Evolutionary conservation across 331 rosid genomes (phyloP).

Genomic region (Prunus yedoensis): DNA sequence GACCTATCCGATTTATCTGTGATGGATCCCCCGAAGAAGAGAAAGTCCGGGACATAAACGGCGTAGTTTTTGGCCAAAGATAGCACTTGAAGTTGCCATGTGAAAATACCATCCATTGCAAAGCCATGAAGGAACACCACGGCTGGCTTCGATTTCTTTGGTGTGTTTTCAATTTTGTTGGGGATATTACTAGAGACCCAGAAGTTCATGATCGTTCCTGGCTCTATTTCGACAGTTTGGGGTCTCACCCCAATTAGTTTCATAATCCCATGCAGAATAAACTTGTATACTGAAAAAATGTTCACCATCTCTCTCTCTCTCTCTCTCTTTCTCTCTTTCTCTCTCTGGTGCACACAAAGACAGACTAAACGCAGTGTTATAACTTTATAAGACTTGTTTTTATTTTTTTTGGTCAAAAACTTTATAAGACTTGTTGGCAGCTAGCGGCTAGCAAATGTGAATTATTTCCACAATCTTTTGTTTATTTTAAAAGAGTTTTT

Average conservation of each 20-base stretch:
- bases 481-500: too few species aligned
- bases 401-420: too few species aligned
- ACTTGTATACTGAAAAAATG: constrained; percentile 23
- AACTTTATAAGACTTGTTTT: too few species aligned
- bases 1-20: constrained; percentile 36
- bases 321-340: not conserved
- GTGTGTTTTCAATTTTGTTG: not conserved
- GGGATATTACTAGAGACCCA: constrained; percentile 30
- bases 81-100: constrained; percentile 44
- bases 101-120: constrained; percentile 34
- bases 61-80: constrained; percentile 27
- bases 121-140: constrained; percentile 45
- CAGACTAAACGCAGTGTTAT: not conserved
- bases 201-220: constrained; percentile 42
- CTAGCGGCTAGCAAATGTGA: too few species aligned
- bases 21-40: constrained; percentile 41
- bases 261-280: constrained; percentile 14
- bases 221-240: constrained; percentile 35
- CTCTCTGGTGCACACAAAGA: not conserved
- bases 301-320: constrained; percentile 20
- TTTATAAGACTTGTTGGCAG: too few species aligned
- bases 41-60: constrained; percentile 40
- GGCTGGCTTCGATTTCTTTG: constrained; percentile 20
- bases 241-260: constrained; percentile 25
- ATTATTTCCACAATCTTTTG: too few species aligned